These are phyloP conservation scores for Cystobasidium onofrii DNA, from an alignment of 768 basidiomycete species.

Conservation along the genomic window DNA sequence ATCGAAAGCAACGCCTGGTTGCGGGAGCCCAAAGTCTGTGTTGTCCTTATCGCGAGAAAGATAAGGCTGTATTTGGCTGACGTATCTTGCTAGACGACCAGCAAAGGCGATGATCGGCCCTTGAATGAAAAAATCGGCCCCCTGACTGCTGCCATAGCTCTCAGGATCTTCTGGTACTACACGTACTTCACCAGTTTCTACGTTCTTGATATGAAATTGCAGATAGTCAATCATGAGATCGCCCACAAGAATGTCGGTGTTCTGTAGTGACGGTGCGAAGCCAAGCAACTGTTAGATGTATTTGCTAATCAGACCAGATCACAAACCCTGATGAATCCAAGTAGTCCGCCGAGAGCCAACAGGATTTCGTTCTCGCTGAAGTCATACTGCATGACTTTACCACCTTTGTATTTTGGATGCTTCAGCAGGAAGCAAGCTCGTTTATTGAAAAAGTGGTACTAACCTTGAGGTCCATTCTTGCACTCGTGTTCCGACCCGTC, in stretches of 20 bases:
- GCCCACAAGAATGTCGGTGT: conserved; percentile 4
- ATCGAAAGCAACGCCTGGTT: conserved; percentile 4
- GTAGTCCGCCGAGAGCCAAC: neutral
- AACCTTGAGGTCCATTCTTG: neutral
- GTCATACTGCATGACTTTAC: neutral
- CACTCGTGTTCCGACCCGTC: neutral
- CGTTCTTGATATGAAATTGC: conserved; percentile 22
- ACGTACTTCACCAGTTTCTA: neutral
- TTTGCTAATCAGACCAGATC: no score
- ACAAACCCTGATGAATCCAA: conserved; percentile 11
- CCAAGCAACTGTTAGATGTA: neutral
- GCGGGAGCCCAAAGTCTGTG: conserved; percentile 4
- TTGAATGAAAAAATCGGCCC: conserved; percentile 23
- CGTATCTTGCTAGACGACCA: conserved; percentile 7
- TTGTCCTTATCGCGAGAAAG: neutral
- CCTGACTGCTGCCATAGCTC: conserved; percentile 3
- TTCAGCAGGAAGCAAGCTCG: neutral
- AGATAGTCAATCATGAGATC: conserved; percentile 22
- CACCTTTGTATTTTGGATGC: neutral
- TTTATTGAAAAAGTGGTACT: no score
- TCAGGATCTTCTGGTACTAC: conserved; percentile 19
- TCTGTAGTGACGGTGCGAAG: neutral
- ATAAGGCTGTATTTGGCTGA: conserved; percentile 23
- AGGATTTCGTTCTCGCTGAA: neutral
- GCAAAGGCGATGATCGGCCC: conserved; percentile 17